Percentiles rank a stretch among this genome's conserved stretches.
phyloP scores from a whole-genome alignment of 257 asterid species.

The Nicotiana undulata region DNA sequence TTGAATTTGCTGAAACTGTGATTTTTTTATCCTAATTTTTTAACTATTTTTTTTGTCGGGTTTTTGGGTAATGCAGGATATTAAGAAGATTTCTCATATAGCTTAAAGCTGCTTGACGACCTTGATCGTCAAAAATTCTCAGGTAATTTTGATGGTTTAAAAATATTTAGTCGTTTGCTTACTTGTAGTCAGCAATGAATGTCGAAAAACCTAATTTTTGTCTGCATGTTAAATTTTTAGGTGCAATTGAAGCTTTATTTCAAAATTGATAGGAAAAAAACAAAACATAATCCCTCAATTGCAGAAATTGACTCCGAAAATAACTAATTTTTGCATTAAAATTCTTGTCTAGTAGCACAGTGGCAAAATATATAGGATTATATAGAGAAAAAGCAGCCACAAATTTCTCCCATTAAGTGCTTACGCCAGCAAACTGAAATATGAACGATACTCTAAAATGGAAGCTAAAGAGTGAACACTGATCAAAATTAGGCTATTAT shows the following conservation, averaged over 20 bases:
- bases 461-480: too few species aligned
- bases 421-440: too few species aligned
- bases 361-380: too few species aligned
- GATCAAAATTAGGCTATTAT: too few species aligned
- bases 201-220: background rate
- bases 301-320: background rate
- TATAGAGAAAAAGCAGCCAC: too few species aligned
- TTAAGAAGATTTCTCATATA: background rate
- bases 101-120: background rate
- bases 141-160: background rate
- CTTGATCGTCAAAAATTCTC: background rate
- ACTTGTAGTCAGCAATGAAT: background rate
- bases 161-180: background rate
- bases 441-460: too few species aligned
- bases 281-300: background rate
- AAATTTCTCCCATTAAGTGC: too few species aligned
- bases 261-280: background rate
- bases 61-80: background rate
- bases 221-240: background rate
- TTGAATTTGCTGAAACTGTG: background rate
- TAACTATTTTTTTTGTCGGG: background rate
- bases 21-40: background rate
- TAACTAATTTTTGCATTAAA: background rate
- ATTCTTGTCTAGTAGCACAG: too few species aligned
- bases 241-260: background rate